Evolutionary conservation across 768 basidiomycete species (phyloP).

Genomic region (Tylopilus sp.): DNA sequence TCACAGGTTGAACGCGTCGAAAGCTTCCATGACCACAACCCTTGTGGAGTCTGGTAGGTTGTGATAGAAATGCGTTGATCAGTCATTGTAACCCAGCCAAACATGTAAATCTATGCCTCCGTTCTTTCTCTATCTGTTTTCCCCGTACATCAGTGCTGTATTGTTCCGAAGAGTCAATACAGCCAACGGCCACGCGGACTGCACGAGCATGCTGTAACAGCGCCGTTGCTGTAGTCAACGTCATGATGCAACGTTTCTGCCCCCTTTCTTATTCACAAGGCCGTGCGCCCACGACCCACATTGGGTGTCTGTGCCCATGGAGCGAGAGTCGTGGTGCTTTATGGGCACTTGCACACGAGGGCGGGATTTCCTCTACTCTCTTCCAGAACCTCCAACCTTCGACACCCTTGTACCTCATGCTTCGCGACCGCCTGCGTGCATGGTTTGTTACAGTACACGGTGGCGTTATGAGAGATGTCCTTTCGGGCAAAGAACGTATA

Average conservation of each 20-base stretch:
- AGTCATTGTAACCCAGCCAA: not conserved
- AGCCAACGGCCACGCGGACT: not conserved
- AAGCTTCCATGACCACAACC: too few species aligned
- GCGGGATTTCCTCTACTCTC: not conserved
- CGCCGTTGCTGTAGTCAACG: conserved; percentile 5
- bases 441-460: conserved; percentile 11
- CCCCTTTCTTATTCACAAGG: conserved; percentile 11
- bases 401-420: conserved; percentile 6
- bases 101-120: not conserved
- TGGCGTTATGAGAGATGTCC: conserved; percentile 17
- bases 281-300: not conserved
- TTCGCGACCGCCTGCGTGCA: conserved; percentile 10
- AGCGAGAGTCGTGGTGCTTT: conserved; percentile 10
- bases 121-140: not conserved
- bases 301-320: not conserved
- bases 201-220: not conserved
- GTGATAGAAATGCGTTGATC: not conserved
- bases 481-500: conserved; percentile 37
- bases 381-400: not conserved
- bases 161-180: too few species aligned
- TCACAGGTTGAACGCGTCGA: conserved; percentile 14
- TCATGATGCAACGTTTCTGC: conserved; percentile 17
- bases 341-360: conserved; percentile 7
- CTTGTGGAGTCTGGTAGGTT: not conserved
- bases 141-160: not conserved